phyloP scores from a whole-genome alignment of 2,329 filamentous ascomycete species.

The Ampelomyces quisqualis region DNA sequence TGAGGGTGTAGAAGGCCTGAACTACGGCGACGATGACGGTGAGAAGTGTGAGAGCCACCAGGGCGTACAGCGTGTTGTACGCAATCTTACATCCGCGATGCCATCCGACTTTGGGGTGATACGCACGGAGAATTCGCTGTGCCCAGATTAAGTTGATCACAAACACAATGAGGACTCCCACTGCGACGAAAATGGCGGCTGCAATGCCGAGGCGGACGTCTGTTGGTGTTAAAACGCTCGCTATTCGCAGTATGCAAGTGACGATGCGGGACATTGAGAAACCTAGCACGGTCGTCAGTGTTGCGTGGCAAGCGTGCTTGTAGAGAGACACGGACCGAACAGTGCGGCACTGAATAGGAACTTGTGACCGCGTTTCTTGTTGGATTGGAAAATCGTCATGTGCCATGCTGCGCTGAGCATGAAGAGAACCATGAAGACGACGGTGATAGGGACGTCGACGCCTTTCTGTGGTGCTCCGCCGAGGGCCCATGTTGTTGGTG shows the following conservation, averaged over 20 bases:
- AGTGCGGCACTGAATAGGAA: slow-evolving; percentile 44
- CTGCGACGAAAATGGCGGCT: slow-evolving; percentile 68
- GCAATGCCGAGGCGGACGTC: slow-evolving; percentile 55
- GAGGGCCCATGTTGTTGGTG: slow-evolving; percentile 30
- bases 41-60: slow-evolving; percentile 60
- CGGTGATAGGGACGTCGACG: slow-evolving; percentile 44
- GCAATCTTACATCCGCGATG: slow-evolving; percentile 50
- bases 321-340: slow-evolving; percentile 38
- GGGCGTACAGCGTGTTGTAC: slow-evolving; percentile 60
- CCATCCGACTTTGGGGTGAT: slow-evolving; percentile 72
- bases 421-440: slow-evolving; percentile 45
- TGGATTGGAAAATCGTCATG: slow-evolving; percentile 46
- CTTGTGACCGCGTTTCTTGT: slow-evolving; percentile 41
- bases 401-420: slow-evolving; percentile 40
- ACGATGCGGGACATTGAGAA: slow-evolving; percentile 49
- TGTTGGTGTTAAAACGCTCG: slow-evolving; percentile 26
- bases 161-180: slow-evolving; percentile 73
- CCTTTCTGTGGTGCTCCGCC: slow-evolving; percentile 39
- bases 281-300: slow-evolving; percentile 17
- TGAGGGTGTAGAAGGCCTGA: slow-evolving; percentile 66
- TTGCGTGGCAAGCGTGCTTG: not conserved
- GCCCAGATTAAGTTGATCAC: slow-evolving; percentile 73
- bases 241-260: slow-evolving; percentile 41
- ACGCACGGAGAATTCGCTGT: slow-evolving; percentile 71
- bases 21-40: slow-evolving; percentile 66